Evolutionary conservation across 805 yeast species (phyloP).

Genomic region (Brettanomyces sp.): DNA sequence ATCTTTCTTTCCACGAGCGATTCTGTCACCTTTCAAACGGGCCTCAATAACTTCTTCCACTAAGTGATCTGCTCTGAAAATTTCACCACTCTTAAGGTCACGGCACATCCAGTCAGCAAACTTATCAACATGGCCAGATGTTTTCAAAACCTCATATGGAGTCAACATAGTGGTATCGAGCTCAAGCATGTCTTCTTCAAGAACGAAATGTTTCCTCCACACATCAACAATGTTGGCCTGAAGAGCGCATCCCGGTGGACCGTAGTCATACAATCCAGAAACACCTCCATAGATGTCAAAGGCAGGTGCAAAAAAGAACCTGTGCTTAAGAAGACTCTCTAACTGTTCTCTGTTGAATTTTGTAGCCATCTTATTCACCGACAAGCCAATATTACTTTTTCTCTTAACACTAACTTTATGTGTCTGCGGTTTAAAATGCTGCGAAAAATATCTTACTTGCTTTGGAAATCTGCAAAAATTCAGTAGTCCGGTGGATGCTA

Average conservation of each 20-base stretch:
- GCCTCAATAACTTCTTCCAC: conserved; percentile 97
- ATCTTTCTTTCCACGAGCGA: conserved; percentile 80
- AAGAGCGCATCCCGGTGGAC: conserved; percentile 99
- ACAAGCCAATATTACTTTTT: not conserved
- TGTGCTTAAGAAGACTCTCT: conserved; percentile 85
- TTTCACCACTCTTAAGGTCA: conserved; percentile 92
- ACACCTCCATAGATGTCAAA: conserved; percentile 98
- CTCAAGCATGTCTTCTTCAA: conserved; percentile 98
- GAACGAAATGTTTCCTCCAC: conserved; percentile 96
- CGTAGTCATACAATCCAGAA: conserved; percentile 94
- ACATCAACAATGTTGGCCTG: conserved; percentile 91
- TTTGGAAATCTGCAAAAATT: no score
- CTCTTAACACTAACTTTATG: conserved; percentile 1
- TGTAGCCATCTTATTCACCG: conserved; percentile 10
- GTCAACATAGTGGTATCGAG: conserved; percentile 98
- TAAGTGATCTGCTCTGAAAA: conserved; percentile 96
- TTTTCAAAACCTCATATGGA: conserved; percentile 94
- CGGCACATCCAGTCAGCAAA: conserved; percentile 99
- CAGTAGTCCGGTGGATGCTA: no score
- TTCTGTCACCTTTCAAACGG: conserved; percentile 92
- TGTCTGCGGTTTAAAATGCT: not conserved
- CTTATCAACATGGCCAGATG: conserved; percentile 98
- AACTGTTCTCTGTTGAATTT: conserved; percentile 72
- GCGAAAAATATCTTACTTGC: no score
- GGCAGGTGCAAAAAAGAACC: conserved; percentile 96